Evolutionary conservation across 1,284 basidiomycete genomes (phyloP).

Genomic region (Flammula alnicola): DNA sequence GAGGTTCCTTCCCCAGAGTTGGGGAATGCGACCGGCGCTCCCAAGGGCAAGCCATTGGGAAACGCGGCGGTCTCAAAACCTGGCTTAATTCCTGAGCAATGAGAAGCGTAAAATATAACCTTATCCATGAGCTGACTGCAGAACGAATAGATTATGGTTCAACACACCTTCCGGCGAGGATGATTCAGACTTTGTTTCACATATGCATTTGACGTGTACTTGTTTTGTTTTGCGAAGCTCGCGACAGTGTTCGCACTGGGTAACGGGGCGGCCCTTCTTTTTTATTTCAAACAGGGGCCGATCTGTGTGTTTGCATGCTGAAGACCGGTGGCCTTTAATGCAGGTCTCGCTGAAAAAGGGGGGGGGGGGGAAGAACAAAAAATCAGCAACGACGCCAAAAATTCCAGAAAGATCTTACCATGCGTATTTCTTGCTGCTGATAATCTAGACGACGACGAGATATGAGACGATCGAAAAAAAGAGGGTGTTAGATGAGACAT

Average conservation of each 20-base stretch:
- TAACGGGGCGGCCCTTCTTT: constrained; percentile 85
- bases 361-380: constrained; percentile 14
- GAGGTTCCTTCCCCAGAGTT: constrained; percentile 26
- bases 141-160: constrained; percentile 18
- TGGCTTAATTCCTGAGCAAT: constrained; percentile 53
- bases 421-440: constrained; percentile 82
- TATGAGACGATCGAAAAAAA: constrained; percentile 7
- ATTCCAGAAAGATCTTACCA: constrained; percentile 51
- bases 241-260: constrained; percentile 82
- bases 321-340: constrained; percentile 88
- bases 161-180: constrained; percentile 60
- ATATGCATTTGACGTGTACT: constrained; percentile 77
- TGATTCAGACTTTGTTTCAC: constrained; percentile 45
- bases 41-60: constrained; percentile 71
- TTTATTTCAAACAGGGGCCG: constrained; percentile 86
- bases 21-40: constrained; percentile 57
- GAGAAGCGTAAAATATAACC: constrained; percentile 36
- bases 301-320: constrained; percentile 80
- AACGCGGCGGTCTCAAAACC: constrained; percentile 67
- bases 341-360: constrained; percentile 78
- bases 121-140: constrained; percentile 50
- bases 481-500: constrained; percentile 27
- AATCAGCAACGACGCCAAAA: constrained; percentile 7
- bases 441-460: constrained; percentile 51
- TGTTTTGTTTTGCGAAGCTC: constrained; percentile 75